Evolutionary conservation across 495 filamentous ascomycete species (phyloP).

Genomic region (Glonium stellatum): DNA sequence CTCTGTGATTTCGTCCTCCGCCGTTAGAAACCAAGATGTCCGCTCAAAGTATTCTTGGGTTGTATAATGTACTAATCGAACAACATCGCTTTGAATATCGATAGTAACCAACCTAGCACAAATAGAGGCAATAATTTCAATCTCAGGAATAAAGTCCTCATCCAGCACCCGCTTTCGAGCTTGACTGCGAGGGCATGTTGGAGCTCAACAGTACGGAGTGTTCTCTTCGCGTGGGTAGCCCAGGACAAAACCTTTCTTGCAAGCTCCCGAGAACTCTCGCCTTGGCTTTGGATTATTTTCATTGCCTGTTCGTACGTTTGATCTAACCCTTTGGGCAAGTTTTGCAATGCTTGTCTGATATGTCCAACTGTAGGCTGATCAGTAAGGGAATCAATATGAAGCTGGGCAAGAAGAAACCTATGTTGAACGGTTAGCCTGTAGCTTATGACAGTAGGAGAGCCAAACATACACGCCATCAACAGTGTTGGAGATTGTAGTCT

Average conservation of each 20-base stretch:
- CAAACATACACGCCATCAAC: conserved; percentile 43
- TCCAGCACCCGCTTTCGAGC: conserved; percentile 37
- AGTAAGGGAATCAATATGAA: conserved; percentile 7
- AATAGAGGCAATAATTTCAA: conserved; percentile 38
- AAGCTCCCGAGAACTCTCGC: conserved; percentile 19
- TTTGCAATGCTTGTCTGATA: neutral
- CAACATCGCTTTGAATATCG: conserved; percentile 40
- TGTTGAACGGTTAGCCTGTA: neutral
- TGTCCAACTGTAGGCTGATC: neutral
- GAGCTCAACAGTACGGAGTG: conserved; percentile 41
- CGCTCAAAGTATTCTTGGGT: conserved; percentile 3
- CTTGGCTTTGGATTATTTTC: conserved; percentile 39
- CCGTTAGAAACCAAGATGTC: neutral
- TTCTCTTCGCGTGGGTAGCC: conserved; percentile 39
- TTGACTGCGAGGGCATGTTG: conserved; percentile 44
- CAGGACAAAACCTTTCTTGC: conserved; percentile 41
- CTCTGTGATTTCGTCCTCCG: neutral
- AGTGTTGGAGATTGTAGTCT: conserved; percentile 27
- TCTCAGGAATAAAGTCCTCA: conserved; percentile 33
- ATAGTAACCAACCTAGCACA: conserved; percentile 48
- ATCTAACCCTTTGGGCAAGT: neutral
- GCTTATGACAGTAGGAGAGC: neutral
- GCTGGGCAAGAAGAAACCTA: conserved; percentile 15
- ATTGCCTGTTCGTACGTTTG: conserved; percentile 41
- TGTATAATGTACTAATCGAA: conserved; percentile 46